Base-by-base conservation (phyloP, 768 basidiomycete genomes). In the Boletus sp. region DNA sequence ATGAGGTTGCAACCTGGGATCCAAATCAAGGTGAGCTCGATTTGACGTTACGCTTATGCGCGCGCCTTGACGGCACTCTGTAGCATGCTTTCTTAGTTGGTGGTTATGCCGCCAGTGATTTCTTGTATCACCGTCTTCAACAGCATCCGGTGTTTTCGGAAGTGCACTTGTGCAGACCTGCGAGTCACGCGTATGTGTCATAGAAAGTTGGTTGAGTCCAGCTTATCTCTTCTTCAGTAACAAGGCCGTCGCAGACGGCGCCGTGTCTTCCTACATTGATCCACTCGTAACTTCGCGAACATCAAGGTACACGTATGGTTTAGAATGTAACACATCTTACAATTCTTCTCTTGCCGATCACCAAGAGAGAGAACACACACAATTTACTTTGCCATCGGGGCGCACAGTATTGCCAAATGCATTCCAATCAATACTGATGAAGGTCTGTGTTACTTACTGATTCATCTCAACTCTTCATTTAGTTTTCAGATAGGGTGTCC, bases 211-310 rank as follows among this genome's bases (percentile, higher is more conserved):
- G 15, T 17, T 1, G 17, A 10, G 45, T 6, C 17, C 28, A 29
- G 9, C 15, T 46, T 9, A 46, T 12, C 33, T 28, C 9, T 17
- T 46, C 29, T 5, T 46, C 45, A 46, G 45, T 17, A 46, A 46
- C 17, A 46, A 46, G 28, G 45, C 45, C 17, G 45, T 46, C 17
- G 45, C 45, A 17, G 45, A 46, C 5, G 45, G 45, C 0, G 45
- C 45, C 15, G 45, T 46, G 0, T 46, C 17, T 12, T 76, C 65
- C 54, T 72, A 69, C 33, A 52, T 83, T 4, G 78, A 82, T 40
- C 77, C 77, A 48, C 74, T 76, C 18, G 80, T 83, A 8, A 70
- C 73, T 0, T 70, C 72, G 10, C 75, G 81, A 30, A 71, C 81
- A 0, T 71, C 80, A 4, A 76, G 74, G 41, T 60, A 71, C 45